A percentile compares a stretch with the other conserved stretches of the same genome.
These are phyloP conservation scores for Cyclotella sp. DNA, from an alignment of 108 stramenopile genomes.

Conservation along the genomic window DNA sequence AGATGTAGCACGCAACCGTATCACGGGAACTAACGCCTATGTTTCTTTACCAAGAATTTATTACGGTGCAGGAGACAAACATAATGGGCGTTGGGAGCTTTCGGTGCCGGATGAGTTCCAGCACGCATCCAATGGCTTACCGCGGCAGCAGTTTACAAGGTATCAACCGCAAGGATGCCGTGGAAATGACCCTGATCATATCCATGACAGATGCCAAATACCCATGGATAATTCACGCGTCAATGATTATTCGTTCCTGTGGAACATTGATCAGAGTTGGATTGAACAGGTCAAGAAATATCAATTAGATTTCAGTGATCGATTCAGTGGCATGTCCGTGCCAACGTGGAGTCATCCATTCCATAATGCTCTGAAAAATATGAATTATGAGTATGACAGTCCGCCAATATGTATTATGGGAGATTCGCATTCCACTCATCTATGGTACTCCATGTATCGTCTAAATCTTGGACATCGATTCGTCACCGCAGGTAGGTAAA, in stretches of 20 bases:
- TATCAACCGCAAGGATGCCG: slow-evolving; percentile 13
- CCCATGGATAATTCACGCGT: not conserved
- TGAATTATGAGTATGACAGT: not conserved
- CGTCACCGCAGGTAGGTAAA: not conserved
- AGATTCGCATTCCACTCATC: not conserved
- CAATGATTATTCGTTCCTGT: not conserved
- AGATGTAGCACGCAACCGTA: not conserved
- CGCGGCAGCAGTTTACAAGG: not conserved
- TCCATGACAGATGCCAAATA: not conserved
- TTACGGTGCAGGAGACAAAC: not conserved
- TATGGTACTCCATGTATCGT: not conserved
- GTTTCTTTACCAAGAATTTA: not conserved
- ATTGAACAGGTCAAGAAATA: not conserved
- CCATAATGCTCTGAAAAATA: too few species aligned
- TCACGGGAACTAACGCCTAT: slow-evolving; percentile 2
- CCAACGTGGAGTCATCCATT: too few species aligned
- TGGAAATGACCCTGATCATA: not conserved
- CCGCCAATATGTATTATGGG: not conserved
- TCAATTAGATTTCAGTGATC: not conserved
- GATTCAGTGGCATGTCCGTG: too few species aligned
- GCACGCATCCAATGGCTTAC: not conserved
- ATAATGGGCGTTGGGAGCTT: not conserved
- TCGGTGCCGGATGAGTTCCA: not conserved
- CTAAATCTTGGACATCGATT: slow-evolving; percentile 4
- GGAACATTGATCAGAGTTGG: slow-evolving; percentile 1